A percentile compares a stretch with the other conserved stretches of the same genome.
phyloP scores from a whole-genome alignment of 257 asterid genomes.

The Gynochthodes officinalis region DNA sequence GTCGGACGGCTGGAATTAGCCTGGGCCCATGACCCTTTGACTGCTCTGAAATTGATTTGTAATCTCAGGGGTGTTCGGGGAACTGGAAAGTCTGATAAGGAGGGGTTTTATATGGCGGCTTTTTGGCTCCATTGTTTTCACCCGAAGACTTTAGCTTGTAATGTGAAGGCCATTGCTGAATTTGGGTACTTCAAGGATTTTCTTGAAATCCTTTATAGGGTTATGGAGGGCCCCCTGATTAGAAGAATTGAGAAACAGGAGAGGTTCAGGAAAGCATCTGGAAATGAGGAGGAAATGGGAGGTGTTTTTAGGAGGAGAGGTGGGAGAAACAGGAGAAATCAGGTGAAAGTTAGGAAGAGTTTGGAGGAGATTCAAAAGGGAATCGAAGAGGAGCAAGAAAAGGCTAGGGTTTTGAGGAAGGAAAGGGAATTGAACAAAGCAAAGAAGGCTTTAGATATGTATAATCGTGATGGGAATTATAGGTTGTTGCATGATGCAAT shows the following conservation, averaged over 20 bases:
- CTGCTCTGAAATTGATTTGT: slow-evolving; percentile 22
- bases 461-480: slow-evolving; percentile 31
- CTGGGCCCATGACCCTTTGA: slow-evolving; percentile 25
- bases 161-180: slow-evolving; percentile 19
- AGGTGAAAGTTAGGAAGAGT: slow-evolving; percentile 10
- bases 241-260: slow-evolving; percentile 14
- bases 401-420: slow-evolving; percentile 34
- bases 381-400: slow-evolving; percentile 23
- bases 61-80: slow-evolving; percentile 31
- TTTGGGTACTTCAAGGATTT: slow-evolving; percentile 34
- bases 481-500: slow-evolving; percentile 41
- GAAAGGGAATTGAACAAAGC: slow-evolving; percentile 30
- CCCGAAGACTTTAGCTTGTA: slow-evolving; percentile 22
- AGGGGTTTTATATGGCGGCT: slow-evolving; percentile 25
- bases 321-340: not conserved
- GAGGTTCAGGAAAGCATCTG: not conserved
- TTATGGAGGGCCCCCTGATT: slow-evolving; percentile 22
- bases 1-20: slow-evolving; percentile 14
- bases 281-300: slow-evolving; percentile 4
- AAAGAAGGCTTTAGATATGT: slow-evolving; percentile 31
- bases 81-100: slow-evolving; percentile 30
- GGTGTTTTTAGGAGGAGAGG: not conserved
- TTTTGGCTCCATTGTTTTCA: slow-evolving; percentile 22
- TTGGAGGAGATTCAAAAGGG: slow-evolving; percentile 19
- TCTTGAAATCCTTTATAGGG: slow-evolving; percentile 31